These are phyloP conservation scores for Yarrowia hollandica DNA, from an alignment of 805 yeast species.

Conservation along the genomic window DNA sequence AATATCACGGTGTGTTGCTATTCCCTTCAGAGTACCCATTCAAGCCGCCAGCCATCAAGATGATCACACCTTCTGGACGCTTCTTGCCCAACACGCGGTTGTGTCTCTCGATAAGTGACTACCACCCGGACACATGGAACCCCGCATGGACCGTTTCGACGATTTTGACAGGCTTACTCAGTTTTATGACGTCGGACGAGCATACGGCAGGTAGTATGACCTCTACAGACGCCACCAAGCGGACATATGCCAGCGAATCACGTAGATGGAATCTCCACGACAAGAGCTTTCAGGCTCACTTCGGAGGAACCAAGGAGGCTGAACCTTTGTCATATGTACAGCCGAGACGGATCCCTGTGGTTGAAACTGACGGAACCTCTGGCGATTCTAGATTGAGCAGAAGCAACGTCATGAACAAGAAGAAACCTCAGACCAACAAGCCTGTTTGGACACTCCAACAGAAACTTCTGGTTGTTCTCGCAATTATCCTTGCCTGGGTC, in stretches of 20 bases:
- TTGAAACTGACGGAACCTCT: neutral
- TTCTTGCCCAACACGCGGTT: conserved; percentile 67
- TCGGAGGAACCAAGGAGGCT: conserved; percentile 15
- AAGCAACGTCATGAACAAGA: neutral
- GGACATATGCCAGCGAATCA: conserved; percentile 58
- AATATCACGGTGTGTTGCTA: conserved; percentile 82
- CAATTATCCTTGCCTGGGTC: conserved; percentile 18
- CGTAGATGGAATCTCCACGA: conserved; percentile 55
- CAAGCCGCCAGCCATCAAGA: conserved; percentile 82
- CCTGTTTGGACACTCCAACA: conserved; percentile 2
- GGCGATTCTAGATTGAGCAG: neutral
- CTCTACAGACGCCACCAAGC: conserved; percentile 62
- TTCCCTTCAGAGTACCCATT: conserved; percentile 88
- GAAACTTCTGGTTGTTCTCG: conserved; percentile 7
- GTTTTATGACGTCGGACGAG: conserved; percentile 90
- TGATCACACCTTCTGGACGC: conserved; percentile 85
- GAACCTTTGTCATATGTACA: neutral
- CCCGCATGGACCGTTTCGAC: conserved; percentile 96
- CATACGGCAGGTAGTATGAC: conserved; percentile 78
- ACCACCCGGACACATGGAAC: conserved; percentile 93
- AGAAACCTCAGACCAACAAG: conserved; percentile 3
- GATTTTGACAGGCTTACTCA: conserved; percentile 78
- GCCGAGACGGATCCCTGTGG: neutral
- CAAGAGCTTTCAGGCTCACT: conserved; percentile 12
- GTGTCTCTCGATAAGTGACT: conserved; percentile 89